A percentile compares a stretch with the other conserved stretches of the same genome.
These are phyloP conservation scores for Parasitella parasitica DNA, from an alignment of 371 early-diverging fungal genomes.

Conservation along the genomic window DNA sequence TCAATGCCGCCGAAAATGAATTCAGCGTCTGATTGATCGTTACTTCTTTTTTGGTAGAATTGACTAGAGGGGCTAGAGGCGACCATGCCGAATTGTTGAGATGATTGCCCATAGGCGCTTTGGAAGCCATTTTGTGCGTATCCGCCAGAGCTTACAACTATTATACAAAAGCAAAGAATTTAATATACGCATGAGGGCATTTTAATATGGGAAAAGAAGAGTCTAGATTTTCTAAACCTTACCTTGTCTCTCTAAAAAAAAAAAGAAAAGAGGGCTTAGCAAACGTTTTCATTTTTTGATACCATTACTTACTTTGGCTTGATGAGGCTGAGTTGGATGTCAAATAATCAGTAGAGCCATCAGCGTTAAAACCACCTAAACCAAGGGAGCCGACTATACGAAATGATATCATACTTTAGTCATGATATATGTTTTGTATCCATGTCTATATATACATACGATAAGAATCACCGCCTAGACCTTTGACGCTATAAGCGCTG, in stretches of 20 bases:
- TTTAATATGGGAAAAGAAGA: background rate
- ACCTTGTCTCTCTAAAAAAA: constrained; percentile 12
- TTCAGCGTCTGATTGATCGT: constrained; percentile 28
- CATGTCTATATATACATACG: constrained; percentile 30
- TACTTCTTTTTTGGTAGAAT: constrained; percentile 40
- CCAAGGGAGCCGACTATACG: constrained; percentile 37
- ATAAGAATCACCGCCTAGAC: constrained; percentile 38
- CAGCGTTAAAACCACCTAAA: constrained; percentile 40
- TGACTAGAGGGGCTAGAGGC: constrained; percentile 18
- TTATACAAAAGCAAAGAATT: background rate
- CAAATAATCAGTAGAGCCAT: constrained; percentile 35
- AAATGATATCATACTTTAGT: background rate
- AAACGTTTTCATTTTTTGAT: background rate
- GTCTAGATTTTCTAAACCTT: constrained; percentile 12
- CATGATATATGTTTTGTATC: background rate
- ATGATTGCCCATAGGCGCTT: constrained; percentile 21
- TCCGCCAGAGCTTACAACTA: constrained; percentile 11
- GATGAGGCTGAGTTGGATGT: constrained; percentile 23
- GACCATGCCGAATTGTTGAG: constrained; percentile 39
- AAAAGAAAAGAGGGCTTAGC: constrained; percentile 6
- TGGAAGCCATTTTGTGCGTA: constrained; percentile 43
- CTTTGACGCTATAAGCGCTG: constrained; percentile 41
- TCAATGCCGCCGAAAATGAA: constrained; percentile 51
- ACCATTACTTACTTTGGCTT: constrained; percentile 7
- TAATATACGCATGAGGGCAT: constrained; percentile 2